phyloP scores from a whole-genome alignment of 371 early-diverging fungal species.

The Mortierella sp. region DNA sequence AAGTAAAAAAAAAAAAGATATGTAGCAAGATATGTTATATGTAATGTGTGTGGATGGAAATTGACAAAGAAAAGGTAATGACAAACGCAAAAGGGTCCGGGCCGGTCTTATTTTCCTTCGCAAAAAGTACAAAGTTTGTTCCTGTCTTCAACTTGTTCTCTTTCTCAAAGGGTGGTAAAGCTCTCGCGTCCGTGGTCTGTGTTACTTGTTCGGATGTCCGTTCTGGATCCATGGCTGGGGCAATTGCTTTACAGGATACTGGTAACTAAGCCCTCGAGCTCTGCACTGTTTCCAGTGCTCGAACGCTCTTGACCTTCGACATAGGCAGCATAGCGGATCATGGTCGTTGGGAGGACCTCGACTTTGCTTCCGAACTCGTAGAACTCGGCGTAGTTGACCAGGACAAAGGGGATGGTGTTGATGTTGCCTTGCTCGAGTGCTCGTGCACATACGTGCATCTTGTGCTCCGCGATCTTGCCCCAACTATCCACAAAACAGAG shows the following conservation, averaged over 20 bases:
- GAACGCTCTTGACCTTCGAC: constrained; percentile 21
- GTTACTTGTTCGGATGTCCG: background rate
- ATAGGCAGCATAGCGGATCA: constrained; percentile 40
- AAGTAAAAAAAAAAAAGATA: background rate
- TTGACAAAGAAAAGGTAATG: background rate
- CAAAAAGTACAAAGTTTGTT: background rate
- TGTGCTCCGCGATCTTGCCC: constrained; percentile 55
- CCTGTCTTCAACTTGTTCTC: background rate
- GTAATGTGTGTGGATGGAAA: background rate
- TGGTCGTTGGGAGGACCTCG: constrained; percentile 28
- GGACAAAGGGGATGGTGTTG: constrained; percentile 45
- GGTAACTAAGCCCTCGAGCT: constrained; percentile 49
- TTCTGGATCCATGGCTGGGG: background rate
- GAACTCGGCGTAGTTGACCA: constrained; percentile 55
- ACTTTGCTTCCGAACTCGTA: constrained; percentile 39
- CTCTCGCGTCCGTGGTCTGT: background rate
- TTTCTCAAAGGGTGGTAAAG: background rate
- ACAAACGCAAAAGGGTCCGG: background rate
- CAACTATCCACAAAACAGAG: constrained; percentile 21
- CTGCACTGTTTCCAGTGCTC: constrained; percentile 47
- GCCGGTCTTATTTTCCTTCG: background rate
- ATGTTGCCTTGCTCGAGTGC: constrained; percentile 50
- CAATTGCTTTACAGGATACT: constrained; percentile 24
- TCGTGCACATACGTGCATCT: constrained; percentile 49
- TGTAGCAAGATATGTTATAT: background rate